These are phyloP conservation scores for Wickerhamiella occidentalis DNA, from an alignment of 805 yeast species.

Conservation along the genomic window DNA sequence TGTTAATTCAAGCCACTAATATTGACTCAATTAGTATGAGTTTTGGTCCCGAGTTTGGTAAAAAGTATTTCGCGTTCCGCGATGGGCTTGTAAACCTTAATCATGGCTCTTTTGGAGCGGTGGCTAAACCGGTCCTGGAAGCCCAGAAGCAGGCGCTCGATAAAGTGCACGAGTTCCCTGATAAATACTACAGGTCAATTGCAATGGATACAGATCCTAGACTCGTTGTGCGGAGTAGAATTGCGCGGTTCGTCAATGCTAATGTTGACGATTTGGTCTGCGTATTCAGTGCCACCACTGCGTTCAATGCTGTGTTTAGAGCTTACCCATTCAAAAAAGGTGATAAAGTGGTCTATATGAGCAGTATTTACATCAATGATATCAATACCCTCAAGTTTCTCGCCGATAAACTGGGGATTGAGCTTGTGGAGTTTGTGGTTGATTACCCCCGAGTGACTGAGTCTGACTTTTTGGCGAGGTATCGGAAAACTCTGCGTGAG, in stretches of 20 bases:
- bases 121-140: constrained; percentile 39
- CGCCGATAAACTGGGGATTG: constrained; percentile 25
- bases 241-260: constrained; percentile 37
- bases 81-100: constrained; percentile 38
- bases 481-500: constrained; percentile 27
- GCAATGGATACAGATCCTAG: constrained; percentile 25
- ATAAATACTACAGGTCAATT: constrained; percentile 30
- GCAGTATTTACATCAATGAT: constrained; percentile 45
- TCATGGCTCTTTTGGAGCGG: constrained; percentile 53
- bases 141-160: constrained; percentile 27
- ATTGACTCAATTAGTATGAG: background rate
- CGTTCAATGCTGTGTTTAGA: constrained; percentile 44
- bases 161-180: constrained; percentile 35
- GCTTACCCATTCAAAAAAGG: constrained; percentile 40
- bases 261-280: constrained; percentile 40
- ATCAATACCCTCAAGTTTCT: constrained; percentile 34
- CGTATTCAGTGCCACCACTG: constrained; percentile 49
- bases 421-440: constrained; percentile 31
- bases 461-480: constrained; percentile 24
- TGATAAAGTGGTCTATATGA: constrained; percentile 40
- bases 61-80: constrained; percentile 38
- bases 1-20: too few species aligned
- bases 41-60: constrained; percentile 7
- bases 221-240: constrained; percentile 24
- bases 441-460: constrained; percentile 36